Base-by-base conservation (phyloP, 108 stramenopile species). In the Cyclotella cryptica region DNA sequence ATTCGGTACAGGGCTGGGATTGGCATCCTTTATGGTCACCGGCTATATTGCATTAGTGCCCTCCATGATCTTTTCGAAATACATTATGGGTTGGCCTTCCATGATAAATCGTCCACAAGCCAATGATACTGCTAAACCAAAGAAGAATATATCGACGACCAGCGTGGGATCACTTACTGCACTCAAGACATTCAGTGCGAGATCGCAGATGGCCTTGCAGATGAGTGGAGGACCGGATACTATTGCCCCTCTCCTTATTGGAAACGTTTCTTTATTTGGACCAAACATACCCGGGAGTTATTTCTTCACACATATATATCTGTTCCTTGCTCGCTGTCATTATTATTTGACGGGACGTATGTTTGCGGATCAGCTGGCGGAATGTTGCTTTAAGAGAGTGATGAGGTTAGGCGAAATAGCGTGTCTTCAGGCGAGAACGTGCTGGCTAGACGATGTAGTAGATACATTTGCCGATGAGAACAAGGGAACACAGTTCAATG, bases 391-490 rank as follows among this genome's bases (percentile, higher is more conserved):
- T 0, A 39, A 41, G 19, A 39, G 39, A 19, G 6, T 39, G 71
- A 42, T 19, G 12, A 0, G 17, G 58, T 72, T 72, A 15, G 74
- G 74, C 18, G 66, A 66, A 17, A 40, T 24, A 0, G 74, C 49
- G 45, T 45, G 65, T 21, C 65, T 75, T 55, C 74, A 75, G 43
- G 46, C 40, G 60, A 66, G 74, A 29, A 75, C 74, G 4, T 75
- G 74, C 44, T 75, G 74, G 74, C 26, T 75, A 29, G 74, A 75
- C 17, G 74, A 75, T 68, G 64, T 66, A 21, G 74, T 75, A 21
- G 74, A 75, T 41, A 28, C 51, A 11, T 75, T 75, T 57, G 74
- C 35, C 14, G 40, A 41, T 13, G 47, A 42, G 53, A 22, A 67
- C 29, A 6, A 54, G 17, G 74, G 65, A 11, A 28, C 17, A 26